Base-by-base conservation (phyloP, 495 filamentous ascomycete species). In the Lophiotrema nucula region DNA sequence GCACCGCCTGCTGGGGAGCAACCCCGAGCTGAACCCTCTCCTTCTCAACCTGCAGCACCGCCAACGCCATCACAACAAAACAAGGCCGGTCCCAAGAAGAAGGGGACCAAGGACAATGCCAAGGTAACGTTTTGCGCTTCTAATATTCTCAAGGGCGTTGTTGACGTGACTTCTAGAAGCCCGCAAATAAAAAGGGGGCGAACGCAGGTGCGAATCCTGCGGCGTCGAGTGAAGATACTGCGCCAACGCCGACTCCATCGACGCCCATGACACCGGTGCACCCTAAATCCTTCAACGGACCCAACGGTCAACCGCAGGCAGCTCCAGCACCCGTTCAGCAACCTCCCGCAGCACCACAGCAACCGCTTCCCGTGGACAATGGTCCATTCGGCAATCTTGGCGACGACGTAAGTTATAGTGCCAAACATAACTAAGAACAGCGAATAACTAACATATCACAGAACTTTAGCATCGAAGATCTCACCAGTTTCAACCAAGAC, bases 211-310 rank as follows among this genome's bases (percentile, higher is more conserved):
- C 89, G 37, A 89, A 90, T 22, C 83, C 89, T 38, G 85, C 87
- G 31, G 83, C 90, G 3, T 89, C 96, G 59, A 75, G 81, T 10
- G 86, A 87, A 51, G 75, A 64, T 11, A 80, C 85, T 27, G 81
- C 86, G 5, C 87, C 89, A 27, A 87, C 88, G 6, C 88, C 88
- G 12, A 89, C 89, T 1, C 89, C 90, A 0, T 81, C 87, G 3
- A 92, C 90, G 1, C 92, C 92, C 0, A 89, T 90, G 55, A 96
- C 89, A 3, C 88, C 92, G n/a, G 82, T 84, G 63, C 84, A 91
- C 71, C 73, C 77, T 2, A 73, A 79, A 16, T 82, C 82, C 2
- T 88, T 84, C 70, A 81, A 43, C 10, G 31, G 8, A 8, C 31
- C 78, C 38, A 82, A 82, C 67, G 78, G 77, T 39, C 73, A 76